A percentile compares a stretch with the other conserved stretches of the same genome.
Conservation (phyloP, 2,329 filamentous ascomycete genomes). For the Geoglossum cookeanum region DNA sequence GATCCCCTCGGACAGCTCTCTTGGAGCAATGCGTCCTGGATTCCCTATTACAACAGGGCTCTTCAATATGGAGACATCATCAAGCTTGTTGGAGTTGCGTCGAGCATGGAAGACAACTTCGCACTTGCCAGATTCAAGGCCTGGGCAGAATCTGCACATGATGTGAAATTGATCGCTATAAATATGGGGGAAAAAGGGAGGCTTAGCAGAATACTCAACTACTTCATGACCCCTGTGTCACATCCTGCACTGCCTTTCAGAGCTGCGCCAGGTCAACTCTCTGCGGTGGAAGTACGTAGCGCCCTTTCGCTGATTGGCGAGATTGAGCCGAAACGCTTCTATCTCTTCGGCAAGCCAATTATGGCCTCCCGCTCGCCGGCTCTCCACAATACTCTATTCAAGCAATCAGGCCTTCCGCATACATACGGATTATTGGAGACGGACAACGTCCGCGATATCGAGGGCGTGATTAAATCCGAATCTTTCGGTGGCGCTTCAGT, state of each 20-base stretch:
- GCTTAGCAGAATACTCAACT: constrained; percentile 74
- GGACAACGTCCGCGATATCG: constrained; percentile 38
- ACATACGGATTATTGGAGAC: constrained; percentile 64
- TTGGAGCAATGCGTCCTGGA: constrained; percentile 89
- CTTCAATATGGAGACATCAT: constrained; percentile 82
- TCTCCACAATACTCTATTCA: constrained; percentile 76
- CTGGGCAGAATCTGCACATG: constrained; percentile 51
- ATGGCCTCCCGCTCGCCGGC: constrained; percentile 66
- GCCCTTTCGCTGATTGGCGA: constrained; percentile 63
- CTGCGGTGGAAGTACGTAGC: constrained; percentile 68
- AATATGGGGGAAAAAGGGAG: constrained; percentile 88
- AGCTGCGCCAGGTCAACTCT: constrained; percentile 84
- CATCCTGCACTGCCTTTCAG: constrained; percentile 81
- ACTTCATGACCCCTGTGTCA: constrained; percentile 86
- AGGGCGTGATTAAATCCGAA: constrained; percentile 43
- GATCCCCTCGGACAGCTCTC: constrained; percentile 62
- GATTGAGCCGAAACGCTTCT: constrained; percentile 58
- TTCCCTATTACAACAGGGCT: constrained; percentile 73
- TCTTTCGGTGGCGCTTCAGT: constrained; percentile 87
- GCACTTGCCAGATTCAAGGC: constrained; percentile 64
- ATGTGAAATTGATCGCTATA: constrained; percentile 76
- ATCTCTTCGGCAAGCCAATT: constrained; percentile 75
- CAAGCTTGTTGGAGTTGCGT: constrained; percentile 77
- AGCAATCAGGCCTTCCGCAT: constrained; percentile 61
- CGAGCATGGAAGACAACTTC: constrained; percentile 66